Percentiles rank a stretch among this genome's conserved stretches.
Evolutionary conservation across 805 yeast species (phyloP).

Genomic region (Barnettozyma populi): DNA sequence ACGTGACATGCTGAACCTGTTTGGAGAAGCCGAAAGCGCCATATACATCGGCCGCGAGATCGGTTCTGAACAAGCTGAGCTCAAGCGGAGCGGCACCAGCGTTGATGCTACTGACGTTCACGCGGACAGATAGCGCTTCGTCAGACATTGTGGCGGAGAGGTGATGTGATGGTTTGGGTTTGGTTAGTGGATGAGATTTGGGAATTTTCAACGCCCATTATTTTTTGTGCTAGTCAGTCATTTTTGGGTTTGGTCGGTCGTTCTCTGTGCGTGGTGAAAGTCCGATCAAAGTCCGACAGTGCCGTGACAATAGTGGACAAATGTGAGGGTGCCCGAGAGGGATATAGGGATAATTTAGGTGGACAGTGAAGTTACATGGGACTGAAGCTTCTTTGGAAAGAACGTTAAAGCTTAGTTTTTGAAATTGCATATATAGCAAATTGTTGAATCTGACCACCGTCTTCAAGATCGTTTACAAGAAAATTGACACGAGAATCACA

Average conservation of each 20-base stretch:
- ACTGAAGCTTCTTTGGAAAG: too few relatives aligned
- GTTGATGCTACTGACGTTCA: constrained; percentile 1
- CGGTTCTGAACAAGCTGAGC: constrained; percentile 27
- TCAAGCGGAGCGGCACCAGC: constrained; percentile 15
- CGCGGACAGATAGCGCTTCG: constrained; percentile 7
- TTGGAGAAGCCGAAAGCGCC: constrained; percentile 55
- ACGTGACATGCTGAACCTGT: constrained; percentile 53
- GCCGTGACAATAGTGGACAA: too few relatives aligned
- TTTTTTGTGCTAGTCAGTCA: background rate
- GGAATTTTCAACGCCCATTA: background rate
- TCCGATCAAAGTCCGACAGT: background rate
- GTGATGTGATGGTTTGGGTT: background rate
- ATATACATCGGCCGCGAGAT: constrained; percentile 50
- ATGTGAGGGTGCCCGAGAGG: too few relatives aligned
- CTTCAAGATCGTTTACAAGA: too few relatives aligned
- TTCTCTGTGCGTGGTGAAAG: too few relatives aligned
- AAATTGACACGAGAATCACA: too few relatives aligned
- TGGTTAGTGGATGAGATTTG: background rate
- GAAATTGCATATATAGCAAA: too few relatives aligned
- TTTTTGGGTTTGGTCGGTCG: background rate
- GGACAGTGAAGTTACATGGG: too few relatives aligned
- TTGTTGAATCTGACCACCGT: too few relatives aligned
- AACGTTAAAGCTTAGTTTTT: too few relatives aligned
- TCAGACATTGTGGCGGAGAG: constrained; percentile 3
- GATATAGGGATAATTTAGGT: too few relatives aligned